Evolutionary conservation across 495 filamentous ascomycete species (phyloP).

Genomic region (Penicillium subrubescens): DNA sequence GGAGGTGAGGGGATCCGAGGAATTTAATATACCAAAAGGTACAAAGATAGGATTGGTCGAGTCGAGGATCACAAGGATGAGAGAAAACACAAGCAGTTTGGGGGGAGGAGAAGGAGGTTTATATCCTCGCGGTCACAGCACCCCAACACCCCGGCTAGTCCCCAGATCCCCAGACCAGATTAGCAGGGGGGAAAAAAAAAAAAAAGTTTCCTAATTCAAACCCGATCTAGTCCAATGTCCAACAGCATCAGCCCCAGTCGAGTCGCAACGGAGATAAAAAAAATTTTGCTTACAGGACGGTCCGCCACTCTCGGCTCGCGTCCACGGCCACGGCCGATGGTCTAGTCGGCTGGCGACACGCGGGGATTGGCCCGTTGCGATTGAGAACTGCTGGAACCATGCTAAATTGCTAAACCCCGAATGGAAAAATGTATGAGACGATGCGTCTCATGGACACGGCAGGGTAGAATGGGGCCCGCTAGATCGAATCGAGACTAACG

Average conservation of each 20-base stretch:
- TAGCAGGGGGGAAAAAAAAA: neutral
- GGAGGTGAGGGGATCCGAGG: neutral
- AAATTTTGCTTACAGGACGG: constrained; percentile 10
- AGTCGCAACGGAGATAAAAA: neutral
- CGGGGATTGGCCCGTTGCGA: neutral
- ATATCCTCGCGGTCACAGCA: constrained; percentile 12
- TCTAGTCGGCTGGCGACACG: constrained; percentile 2
- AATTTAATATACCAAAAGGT: neutral
- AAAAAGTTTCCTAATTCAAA: neutral
- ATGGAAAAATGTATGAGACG: neutral
- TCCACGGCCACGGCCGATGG: constrained; percentile 7
- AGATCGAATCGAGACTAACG: constrained; percentile 18
- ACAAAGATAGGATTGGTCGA: neutral
- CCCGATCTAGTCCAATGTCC: constrained; percentile 14
- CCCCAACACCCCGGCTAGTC: neutral
- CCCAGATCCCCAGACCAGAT: constrained; percentile 13
- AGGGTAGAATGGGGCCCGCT: constrained; percentile 6
- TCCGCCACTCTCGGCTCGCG: constrained; percentile 18
- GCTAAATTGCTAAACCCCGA: constrained; percentile 1
- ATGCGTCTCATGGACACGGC: neutral
- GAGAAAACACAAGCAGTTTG: neutral
- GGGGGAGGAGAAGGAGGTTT: constrained; percentile 16
- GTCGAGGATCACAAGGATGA: constrained; percentile 4
- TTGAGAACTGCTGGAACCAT: constrained; percentile 11
- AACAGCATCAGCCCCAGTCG: neutral